phyloP scores from a whole-genome alignment of 129 eudicot genomes.

The Rutidosis leptorrhynchoides region DNA sequence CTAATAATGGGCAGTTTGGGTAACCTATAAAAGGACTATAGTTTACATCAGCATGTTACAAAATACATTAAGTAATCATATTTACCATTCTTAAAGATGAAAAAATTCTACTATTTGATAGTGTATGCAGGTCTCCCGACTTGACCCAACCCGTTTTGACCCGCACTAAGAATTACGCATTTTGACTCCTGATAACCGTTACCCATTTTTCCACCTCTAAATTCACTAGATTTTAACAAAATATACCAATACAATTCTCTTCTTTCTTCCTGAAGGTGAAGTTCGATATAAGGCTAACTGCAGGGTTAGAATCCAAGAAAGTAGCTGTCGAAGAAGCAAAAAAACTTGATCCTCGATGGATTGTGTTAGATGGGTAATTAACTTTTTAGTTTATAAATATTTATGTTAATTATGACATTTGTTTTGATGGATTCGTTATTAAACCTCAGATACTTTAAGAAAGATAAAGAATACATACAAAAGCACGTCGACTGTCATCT shows the following conservation, averaged over 20 bases:
- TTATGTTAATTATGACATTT: neutral
- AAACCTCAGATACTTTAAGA: constrained; percentile 35
- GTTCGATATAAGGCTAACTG: constrained; percentile 38
- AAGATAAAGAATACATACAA: constrained; percentile 45
- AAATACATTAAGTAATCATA: neutral
- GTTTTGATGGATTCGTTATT: constrained; percentile 11
- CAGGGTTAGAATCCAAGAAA: constrained; percentile 35
- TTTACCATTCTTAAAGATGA: neutral
- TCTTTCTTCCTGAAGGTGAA: constrained; percentile 30
- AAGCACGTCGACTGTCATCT: constrained; percentile 46
- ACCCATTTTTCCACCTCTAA: neutral
- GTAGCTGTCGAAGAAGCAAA: constrained; percentile 35
- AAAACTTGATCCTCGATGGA: constrained; percentile 39
- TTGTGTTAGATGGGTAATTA: constrained; percentile 40
- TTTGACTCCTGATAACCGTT: neutral
- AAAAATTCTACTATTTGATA: neutral
- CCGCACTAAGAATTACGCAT: neutral
- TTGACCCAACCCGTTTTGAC: neutral
- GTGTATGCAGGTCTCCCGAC: neutral
- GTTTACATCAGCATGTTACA: neutral
- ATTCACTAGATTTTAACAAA: neutral
- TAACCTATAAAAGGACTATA: neutral
- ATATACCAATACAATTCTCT: neutral
- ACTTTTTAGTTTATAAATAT: constrained; percentile 1
- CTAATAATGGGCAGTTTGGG: neutral